Evolutionary conservation across 768 basidiomycete genomes (phyloP).

Genomic region (Lentinula sp.): DNA sequence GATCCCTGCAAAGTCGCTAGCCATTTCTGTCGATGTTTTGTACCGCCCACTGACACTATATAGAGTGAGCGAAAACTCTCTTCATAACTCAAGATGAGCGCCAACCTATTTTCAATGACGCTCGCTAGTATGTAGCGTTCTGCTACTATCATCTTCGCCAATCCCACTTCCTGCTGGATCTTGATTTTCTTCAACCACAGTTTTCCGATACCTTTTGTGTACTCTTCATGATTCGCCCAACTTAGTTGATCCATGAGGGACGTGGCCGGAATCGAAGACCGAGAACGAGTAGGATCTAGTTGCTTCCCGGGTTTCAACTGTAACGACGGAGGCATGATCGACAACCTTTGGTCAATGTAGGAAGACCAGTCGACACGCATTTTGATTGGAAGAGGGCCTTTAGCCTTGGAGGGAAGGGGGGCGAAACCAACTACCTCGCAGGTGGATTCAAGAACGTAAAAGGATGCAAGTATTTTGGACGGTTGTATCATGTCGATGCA

Average conservation of each 20-base stretch:
- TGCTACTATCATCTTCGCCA: constrained; percentile 42
- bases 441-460: constrained; percentile 63
- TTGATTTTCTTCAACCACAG: constrained; percentile 48
- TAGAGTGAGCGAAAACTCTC: neutral
- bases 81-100: neutral
- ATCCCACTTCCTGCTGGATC: constrained; percentile 34
- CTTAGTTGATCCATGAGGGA: constrained; percentile 37
- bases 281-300: neutral
- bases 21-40: constrained; percentile 67
- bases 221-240: constrained; percentile 73
- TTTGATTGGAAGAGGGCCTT: constrained; percentile 1
- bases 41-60: constrained; percentile 62
- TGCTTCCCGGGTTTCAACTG: neutral
- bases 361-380: constrained; percentile 62
- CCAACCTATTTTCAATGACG: constrained; percentile 67
- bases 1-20: constrained; percentile 59
- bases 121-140: constrained; percentile 62
- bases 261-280: constrained; percentile 11
- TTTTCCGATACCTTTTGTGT: constrained; percentile 58
- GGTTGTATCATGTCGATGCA: constrained; percentile 28
- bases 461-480: constrained; percentile 20
- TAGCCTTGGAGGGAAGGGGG: neutral
- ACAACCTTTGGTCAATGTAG: constrained; percentile 36
- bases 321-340: neutral
- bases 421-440: constrained; percentile 63